These are phyloP conservation scores for Protea cynaroides DNA, from an alignment of 164 flowering plant genomes.

Conservation along the genomic window DNA sequence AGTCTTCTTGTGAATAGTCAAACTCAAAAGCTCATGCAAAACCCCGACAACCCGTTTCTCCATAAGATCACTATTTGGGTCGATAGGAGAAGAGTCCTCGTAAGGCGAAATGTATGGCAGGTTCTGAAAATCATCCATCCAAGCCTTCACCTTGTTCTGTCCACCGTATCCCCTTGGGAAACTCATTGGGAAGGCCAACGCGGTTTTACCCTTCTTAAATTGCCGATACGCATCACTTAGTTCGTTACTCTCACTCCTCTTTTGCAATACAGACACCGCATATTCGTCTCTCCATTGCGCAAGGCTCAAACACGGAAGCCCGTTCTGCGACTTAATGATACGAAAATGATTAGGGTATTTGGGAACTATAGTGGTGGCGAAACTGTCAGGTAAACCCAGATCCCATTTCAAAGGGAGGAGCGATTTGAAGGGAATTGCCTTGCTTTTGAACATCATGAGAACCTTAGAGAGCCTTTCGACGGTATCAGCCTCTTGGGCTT, in stretches of 20 bases:
- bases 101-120: slow-evolving; percentile 92
- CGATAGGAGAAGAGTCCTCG: slow-evolving; percentile 65
- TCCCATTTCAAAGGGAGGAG: slow-evolving; percentile 71
- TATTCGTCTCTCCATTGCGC: slow-evolving; percentile 57
- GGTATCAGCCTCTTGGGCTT: slow-evolving; percentile 31
- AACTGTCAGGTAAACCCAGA: slow-evolving; percentile 76
- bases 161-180: slow-evolving; percentile 88
- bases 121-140: slow-evolving; percentile 97
- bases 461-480: slow-evolving; percentile 57
- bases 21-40: slow-evolving; percentile 78
- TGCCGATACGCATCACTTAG: slow-evolving; percentile 38
- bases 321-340: slow-evolving; percentile 47
- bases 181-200: slow-evolving; percentile 69
- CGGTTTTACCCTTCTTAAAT: slow-evolving; percentile 52
- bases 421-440: slow-evolving; percentile 45
- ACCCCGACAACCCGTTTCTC: slow-evolving; percentile 94
- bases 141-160: slow-evolving; percentile 78
- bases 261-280: slow-evolving; percentile 72
- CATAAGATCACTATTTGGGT: slow-evolving; percentile 87
- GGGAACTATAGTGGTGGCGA: slow-evolving; percentile 36
- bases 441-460: slow-evolving; percentile 65
- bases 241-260: slow-evolving; percentile 39
- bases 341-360: slow-evolving; percentile 59
- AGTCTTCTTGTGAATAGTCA: slow-evolving; percentile 88
- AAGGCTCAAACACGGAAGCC: slow-evolving; percentile 47